Base-by-base conservation (phyloP, 1,284 basidiomycete species). In the Microbotryum silenes-acaulis region DNA sequence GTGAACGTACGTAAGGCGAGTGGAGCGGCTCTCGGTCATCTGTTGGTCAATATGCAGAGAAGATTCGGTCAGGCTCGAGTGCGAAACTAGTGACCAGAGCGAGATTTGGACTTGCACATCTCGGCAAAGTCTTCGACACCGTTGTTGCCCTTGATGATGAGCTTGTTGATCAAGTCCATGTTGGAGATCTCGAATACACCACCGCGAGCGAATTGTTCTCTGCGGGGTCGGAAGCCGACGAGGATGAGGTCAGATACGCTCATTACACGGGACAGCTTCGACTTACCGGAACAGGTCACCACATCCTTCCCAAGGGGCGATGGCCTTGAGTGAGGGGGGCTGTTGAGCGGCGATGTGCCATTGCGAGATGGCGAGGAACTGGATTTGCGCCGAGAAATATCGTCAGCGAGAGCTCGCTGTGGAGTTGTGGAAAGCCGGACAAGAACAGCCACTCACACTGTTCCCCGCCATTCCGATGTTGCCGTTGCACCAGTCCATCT, bases 271-370 rank as follows among this genome's bases (percentile, higher is more conserved):
- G 46, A 12, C 9, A 12, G 31, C 20, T 18, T 31, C 25, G 25
- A 33, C 56, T 20, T 14, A 57, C 57, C 69, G 61, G 51, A 55
- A 62, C 45, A 70, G 58, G 50, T 70, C 67, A 6, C 64, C 64
- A 45, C 61, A 61, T 0, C 69, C 70, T 42, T 72, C 70, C 69
- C 70, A 71, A 2, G 70, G 71, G 2, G 70, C 70, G 45, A 72
- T 71, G 29, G 69, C 69, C 56, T 72, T 72, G 58, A 72, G 63
- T 21, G 65, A 66, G 8, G 71, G 70, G 12, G 70, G 71, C 42
- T 69, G 63, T 48, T 65, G 54, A 2, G 70, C 68, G 14, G 71
- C 69, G 45, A 70, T 68, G 59, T 68, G 63, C 60, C 64, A 64
- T 51, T 71, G 69, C 10, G 61, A 61, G 56, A 72, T 70, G 57